Conservation (phyloP, 2,329 filamentous ascomycete genomes). For the Penicillium brevicompactum region DNA sequence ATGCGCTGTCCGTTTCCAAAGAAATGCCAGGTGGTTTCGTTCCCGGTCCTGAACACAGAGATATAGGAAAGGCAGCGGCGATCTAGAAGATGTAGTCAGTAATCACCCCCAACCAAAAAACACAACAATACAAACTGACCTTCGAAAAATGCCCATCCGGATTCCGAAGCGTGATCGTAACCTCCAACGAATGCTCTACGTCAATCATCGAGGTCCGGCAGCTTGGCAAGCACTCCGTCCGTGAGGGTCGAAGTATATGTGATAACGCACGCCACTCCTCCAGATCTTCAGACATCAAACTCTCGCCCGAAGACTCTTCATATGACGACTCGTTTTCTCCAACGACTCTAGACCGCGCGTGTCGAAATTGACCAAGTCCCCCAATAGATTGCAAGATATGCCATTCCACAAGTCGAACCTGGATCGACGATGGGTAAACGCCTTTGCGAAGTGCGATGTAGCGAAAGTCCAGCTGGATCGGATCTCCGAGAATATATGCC, state of each 20-base stretch:
- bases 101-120: background rate
- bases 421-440: background rate
- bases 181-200: background rate
- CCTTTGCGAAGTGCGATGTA: background rate
- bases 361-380: background rate
- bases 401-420: background rate
- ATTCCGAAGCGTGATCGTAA: background rate
- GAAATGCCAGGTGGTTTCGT: background rate
- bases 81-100: background rate
- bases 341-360: background rate
- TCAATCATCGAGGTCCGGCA: background rate
- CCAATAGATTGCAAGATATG: background rate
- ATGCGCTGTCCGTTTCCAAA: background rate
- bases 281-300: background rate
- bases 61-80: background rate
- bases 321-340: background rate
- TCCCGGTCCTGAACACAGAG: background rate
- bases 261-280: background rate
- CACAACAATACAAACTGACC: background rate
- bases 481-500: background rate
- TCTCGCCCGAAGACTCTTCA: background rate
- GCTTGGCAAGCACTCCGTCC: background rate
- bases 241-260: background rate
- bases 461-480: background rate
- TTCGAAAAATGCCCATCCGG: background rate